A percentile compares a stretch with the other conserved stretches of the same genome.
These are phyloP conservation scores for Tetradesmus obliquus DNA, from an alignment of 139 green algal genomes.

Conservation along the genomic window DNA sequence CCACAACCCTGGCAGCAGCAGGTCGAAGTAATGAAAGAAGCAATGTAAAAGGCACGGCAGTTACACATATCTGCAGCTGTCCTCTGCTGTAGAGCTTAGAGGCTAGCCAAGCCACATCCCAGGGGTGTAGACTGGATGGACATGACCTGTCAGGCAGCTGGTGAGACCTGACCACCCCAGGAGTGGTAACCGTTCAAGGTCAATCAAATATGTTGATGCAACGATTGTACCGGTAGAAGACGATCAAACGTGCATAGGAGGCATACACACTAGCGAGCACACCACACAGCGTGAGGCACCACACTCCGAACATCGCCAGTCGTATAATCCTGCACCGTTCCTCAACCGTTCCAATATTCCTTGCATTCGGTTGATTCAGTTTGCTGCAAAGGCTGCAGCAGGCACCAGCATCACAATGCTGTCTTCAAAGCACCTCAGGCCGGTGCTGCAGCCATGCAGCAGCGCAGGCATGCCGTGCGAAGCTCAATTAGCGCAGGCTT, in stretches of 20 bases:
- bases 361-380: not conserved
- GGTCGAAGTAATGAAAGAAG: too few relatives aligned
- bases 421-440: not conserved
- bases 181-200: not conserved
- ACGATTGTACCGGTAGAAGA: not conserved
- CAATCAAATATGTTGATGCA: too few relatives aligned
- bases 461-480: not conserved
- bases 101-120: not conserved
- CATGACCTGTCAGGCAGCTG: not conserved
- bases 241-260: not conserved
- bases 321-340: too few relatives aligned
- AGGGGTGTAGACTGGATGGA: not conserved
- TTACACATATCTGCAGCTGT: not conserved
- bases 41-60: too few relatives aligned
- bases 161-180: not conserved
- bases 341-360: too few relatives aligned
- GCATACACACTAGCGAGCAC: not conserved
- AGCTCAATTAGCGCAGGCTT: not conserved
- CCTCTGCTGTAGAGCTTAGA: not conserved
- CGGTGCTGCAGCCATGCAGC: slow-evolving; percentile 26
- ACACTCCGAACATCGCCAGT: not conserved
- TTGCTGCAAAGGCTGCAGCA: not conserved
- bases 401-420: slow-evolving; percentile 15
- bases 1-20: not conserved
- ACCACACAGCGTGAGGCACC: not conserved